Evolutionary conservation across 768 basidiomycete species (phyloP).

Genomic region (Cyclocybe cylindracea): DNA sequence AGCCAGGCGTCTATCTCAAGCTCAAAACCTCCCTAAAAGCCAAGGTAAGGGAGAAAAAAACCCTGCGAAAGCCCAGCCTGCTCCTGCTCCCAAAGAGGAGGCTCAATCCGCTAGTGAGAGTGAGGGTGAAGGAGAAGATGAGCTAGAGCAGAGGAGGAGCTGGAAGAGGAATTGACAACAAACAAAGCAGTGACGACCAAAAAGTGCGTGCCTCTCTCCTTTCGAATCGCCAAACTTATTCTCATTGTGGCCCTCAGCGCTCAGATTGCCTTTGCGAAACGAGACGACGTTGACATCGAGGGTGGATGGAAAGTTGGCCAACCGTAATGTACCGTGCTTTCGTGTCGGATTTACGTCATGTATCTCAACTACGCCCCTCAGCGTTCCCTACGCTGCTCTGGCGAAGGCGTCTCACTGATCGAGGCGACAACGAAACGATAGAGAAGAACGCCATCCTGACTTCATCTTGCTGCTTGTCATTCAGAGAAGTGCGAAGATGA

Average conservation of each 20-base stretch:
- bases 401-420: slow-evolving; percentile 83
- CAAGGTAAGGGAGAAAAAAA: slow-evolving; percentile 15
- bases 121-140: slow-evolving; percentile 28
- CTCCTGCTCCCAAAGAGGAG: slow-evolving; percentile 17
- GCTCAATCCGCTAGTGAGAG: slow-evolving; percentile 26
- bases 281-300: slow-evolving; percentile 70
- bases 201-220: slow-evolving; percentile 41
- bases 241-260: slow-evolving; percentile 43
- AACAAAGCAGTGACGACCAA: slow-evolving; percentile 55
- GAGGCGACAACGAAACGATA: slow-evolving; percentile 94
- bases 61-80: slow-evolving; percentile 12
- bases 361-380: slow-evolving; percentile 28
- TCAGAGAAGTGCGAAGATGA: slow-evolving; percentile 77
- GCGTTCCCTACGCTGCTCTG: slow-evolving; percentile 93
- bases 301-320: slow-evolving; percentile 85
- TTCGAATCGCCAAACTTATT: background rate
- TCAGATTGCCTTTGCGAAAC: slow-evolving; percentile 63
- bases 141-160: slow-evolving; percentile 33
- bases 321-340: slow-evolving; percentile 50
- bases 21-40: background rate
- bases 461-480: slow-evolving; percentile 85
- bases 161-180: slow-evolving; percentile 19
- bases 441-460: slow-evolving; percentile 92
- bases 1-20: background rate
- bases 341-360: background rate